Evolutionary conservation across 352 stramenopile genomes (phyloP).

Genomic region (Phytophthora ramorum): DNA sequence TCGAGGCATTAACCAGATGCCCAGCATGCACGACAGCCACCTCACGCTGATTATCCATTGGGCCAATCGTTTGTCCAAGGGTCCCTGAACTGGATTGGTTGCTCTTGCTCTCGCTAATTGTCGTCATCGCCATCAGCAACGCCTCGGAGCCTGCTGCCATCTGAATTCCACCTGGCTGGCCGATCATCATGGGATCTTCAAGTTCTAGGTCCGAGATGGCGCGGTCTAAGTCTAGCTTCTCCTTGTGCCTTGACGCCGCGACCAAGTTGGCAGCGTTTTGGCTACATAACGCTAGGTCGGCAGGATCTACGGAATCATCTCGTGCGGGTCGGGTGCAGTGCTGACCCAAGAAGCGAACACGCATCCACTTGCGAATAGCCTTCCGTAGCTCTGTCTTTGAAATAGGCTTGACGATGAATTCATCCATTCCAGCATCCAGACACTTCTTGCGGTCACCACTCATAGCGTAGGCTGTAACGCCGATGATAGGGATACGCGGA

Average conservation of each 20-base stretch:
- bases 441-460: conserved; percentile 86
- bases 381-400: conserved; percentile 67
- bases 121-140: conserved; percentile 56
- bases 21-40: conserved; percentile 13
- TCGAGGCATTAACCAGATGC: conserved; percentile 46
- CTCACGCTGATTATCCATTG: conserved; percentile 20
- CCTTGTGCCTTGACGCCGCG: conserved; percentile 74
- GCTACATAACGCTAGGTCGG: conserved; percentile 29
- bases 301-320: conserved; percentile 15
- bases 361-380: conserved; percentile 85
- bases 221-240: conserved; percentile 77
- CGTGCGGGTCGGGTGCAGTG: conserved; percentile 39
- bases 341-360: conserved; percentile 67
- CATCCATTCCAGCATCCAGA: conserved; percentile 85
- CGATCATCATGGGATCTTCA: conserved; percentile 89
- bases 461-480: conserved; percentile 88
- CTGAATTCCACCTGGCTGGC: conserved; percentile 49
- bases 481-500: conserved; percentile 79
- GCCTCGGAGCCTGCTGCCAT: conserved; percentile 48
- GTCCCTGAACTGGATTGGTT: conserved; percentile 56
- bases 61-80: conserved; percentile 37
- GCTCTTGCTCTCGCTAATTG: conserved; percentile 62
- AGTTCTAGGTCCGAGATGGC: conserved; percentile 88
- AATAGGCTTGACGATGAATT: conserved; percentile 90
- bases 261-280: conserved; percentile 64